A percentile compares a stretch with the other conserved stretches of the same genome.
Conservation (phyloP, 805 yeast species). For the Hanseniaspora taiwanica region DNA sequence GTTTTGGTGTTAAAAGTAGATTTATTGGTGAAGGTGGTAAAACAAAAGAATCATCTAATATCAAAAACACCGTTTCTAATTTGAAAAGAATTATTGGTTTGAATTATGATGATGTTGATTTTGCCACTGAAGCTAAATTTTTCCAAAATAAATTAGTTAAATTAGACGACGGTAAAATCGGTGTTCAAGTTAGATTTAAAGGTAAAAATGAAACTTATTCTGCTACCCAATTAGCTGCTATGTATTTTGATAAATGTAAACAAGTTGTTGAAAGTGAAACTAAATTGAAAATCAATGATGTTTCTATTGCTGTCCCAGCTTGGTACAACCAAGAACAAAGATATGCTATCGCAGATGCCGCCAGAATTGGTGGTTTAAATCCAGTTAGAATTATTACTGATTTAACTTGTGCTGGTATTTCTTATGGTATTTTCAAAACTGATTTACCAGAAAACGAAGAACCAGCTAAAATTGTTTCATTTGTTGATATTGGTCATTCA, state of each 20-base stretch:
- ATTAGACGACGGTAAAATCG: constrained; percentile 59
- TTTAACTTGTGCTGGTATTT: constrained; percentile 96
- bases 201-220: constrained; percentile 71
- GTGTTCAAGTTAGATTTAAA: constrained; percentile 73
- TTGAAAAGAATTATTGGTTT: constrained; percentile 87
- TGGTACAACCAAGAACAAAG: constrained; percentile 97
- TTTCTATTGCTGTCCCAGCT: constrained; percentile 87
- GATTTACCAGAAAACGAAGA: constrained; percentile 67
- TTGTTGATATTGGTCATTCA: constrained; percentile 95
- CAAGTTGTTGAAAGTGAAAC: constrained; percentile 69
- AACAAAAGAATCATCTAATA: constrained; percentile 91
- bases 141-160: constrained; percentile 53
- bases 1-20: constrained; percentile 82
- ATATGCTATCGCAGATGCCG: constrained; percentile 91
- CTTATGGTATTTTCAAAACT: constrained; percentile 96
- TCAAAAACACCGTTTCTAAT: constrained; percentile 92
- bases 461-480: constrained; percentile 68
- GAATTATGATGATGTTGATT: constrained; percentile 50
- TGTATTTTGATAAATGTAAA: constrained; percentile 88
- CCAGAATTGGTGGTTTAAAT: constrained; percentile 90
- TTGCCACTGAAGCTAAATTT: constrained; percentile 59
- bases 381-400: constrained; percentile 98
- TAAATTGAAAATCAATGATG: constrained; percentile 64
- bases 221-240: constrained; percentile 83
- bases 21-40: constrained; percentile 91